Evolutionary conservation across 176 grass and related monocot genomes (phyloP), one percentile per base, ranked within the genome.

Genomic region (Ananas comosus): DNA sequence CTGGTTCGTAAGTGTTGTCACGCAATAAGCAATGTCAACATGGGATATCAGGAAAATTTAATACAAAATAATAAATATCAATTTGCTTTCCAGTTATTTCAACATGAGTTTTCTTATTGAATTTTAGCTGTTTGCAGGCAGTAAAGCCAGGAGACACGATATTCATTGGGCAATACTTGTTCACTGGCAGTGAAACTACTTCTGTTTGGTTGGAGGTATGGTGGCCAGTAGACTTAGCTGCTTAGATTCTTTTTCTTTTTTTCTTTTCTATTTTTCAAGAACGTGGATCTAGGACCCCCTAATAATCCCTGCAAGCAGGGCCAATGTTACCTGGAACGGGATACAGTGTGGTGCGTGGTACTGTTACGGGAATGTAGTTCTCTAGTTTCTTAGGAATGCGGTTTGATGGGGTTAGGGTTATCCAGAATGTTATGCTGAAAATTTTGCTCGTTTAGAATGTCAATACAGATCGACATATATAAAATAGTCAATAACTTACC

Each of bases 181-280:
- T 99, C 82, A 99, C 95, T n/a, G 95, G 95, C 14, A 94, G 95
- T 13, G 95, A 99, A 78, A 99, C 90, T 77, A 99, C 95, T 72
- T 99, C 90, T 64, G 95, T 93, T 72, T 99, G 95, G 95, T 76
- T 99, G 76, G 85, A 99, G 90, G 95, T 99, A 77, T 18, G 29
- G 11, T 8, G 49, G 33, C 68, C 25, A 7, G 2, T 24, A 12
- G 13, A 33, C 50, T 65, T 29, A 10, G 33, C 22, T 48, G 61
- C 3, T 53, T 14, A 29, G 18, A 8, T 78, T 58, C 3, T 52
- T 72, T 10, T 49, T 2, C 3, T 64, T 14, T 4, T 42, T 56
- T 4, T 65, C 51, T 6, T 64, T 64, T 64, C 17, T 42, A 42
- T 42, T 42, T 42, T 42, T 42, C 6, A 5, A 7, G 33, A 42